Evolutionary conservation across 139 green algal genomes (phyloP).

Genomic region (Limnomonas spitsbergensis): DNA sequence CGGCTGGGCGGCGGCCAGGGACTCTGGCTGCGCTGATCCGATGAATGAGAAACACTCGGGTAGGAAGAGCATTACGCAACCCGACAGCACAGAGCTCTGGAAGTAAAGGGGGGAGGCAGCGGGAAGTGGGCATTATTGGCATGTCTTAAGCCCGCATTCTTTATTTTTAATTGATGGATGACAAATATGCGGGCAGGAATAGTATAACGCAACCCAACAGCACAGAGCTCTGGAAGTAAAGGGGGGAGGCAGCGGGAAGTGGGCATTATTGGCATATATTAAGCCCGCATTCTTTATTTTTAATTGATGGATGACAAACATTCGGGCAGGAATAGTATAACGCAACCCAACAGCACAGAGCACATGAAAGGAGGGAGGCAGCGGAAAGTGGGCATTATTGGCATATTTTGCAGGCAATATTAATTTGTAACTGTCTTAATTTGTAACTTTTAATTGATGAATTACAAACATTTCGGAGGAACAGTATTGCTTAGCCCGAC

Average conservation of each 20-base stretch:
- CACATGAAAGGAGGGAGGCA: conserved; percentile 38
- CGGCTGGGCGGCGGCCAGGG: conserved; percentile 63
- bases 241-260: too few species aligned
- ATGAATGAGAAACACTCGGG: conserved; percentile 94
- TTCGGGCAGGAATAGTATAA: conserved; percentile 91
- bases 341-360: conserved; percentile 37
- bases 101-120: too few species aligned
- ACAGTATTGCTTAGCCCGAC: conserved; percentile 68
- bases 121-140: too few species aligned
- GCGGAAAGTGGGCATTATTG: too few species aligned
- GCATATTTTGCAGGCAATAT: too few species aligned
- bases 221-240: conserved; percentile 37
- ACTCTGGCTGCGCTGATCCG: conserved; percentile 52
- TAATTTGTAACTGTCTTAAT: too few species aligned
- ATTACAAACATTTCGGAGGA: conserved; percentile 93
- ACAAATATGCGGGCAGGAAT: conserved; percentile 92
- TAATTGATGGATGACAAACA: conserved; percentile 90
- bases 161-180: too few species aligned
- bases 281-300: too few species aligned
- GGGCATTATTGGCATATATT: too few species aligned
- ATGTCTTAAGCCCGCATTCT: too few species aligned
- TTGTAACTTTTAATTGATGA: too few species aligned
- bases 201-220: conserved; percentile 61
- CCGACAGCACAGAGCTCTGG: conserved; percentile 40
- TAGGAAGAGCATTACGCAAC: conserved; percentile 82